A percentile compares a stretch with the other conserved stretches of the same genome.
phyloP scores from a whole-genome alignment of 2,329 filamentous ascomycete species.

The Aspergillus proliferans region DNA sequence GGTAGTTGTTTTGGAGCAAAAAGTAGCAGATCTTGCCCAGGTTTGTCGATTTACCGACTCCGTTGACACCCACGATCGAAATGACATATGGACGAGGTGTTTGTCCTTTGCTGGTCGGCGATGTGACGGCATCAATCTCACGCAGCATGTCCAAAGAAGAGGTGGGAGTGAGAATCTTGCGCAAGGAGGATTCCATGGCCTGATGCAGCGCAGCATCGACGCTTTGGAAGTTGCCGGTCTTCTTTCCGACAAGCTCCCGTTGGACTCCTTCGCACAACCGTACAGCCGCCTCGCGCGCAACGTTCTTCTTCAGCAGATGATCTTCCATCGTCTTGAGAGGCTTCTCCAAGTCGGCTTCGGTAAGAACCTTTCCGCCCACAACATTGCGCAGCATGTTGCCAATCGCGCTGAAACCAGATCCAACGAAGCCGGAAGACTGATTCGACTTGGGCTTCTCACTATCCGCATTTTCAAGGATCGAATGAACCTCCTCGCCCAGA shows the following conservation, averaged over 20 bases:
- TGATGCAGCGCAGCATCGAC: slow-evolving; percentile 76
- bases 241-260: slow-evolving; percentile 80
- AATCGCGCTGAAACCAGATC: slow-evolving; percentile 73
- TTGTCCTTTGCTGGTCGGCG: slow-evolving; percentile 58
- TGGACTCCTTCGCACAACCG: slow-evolving; percentile 88
- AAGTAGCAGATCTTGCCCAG: slow-evolving; percentile 98
- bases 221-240: slow-evolving; percentile 85
- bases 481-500: slow-evolving; percentile 85
- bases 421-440: slow-evolving; percentile 60
- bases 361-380: slow-evolving; percentile 87
- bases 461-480: slow-evolving; percentile 76
- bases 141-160: slow-evolving; percentile 90
- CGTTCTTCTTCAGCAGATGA: slow-evolving; percentile 89
- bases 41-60: slow-evolving; percentile 96
- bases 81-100: slow-evolving; percentile 83
- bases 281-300: slow-evolving; percentile 87
- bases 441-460: slow-evolving; percentile 49
- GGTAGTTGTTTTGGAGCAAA: slow-evolving; percentile 92
- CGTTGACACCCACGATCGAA: slow-evolving; percentile 96
- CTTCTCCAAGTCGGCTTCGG: slow-evolving; percentile 81
- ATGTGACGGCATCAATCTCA: slow-evolving; percentile 75
- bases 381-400: slow-evolving; percentile 89
- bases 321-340: slow-evolving; percentile 95
- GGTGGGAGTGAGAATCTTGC: slow-evolving; percentile 92
- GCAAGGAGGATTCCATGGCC: slow-evolving; percentile 86